phyloP scores from a whole-genome alignment of 495 filamentous ascomycete genomes.

The Lasiosphaeris hirsuta region DNA sequence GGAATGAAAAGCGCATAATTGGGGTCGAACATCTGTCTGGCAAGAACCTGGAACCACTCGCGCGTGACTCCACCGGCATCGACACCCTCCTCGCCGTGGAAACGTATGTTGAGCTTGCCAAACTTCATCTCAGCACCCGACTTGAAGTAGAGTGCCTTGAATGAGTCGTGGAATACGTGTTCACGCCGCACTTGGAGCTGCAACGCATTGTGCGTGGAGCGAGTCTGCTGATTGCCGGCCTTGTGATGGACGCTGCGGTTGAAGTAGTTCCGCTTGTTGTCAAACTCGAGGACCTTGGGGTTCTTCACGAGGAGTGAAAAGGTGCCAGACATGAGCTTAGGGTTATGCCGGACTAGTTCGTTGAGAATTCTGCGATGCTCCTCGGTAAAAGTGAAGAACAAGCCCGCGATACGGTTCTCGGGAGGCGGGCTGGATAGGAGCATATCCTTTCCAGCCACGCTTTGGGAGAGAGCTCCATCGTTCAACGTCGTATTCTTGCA shows the following conservation, averaged over 20 bases:
- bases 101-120: slow-evolving; percentile 94
- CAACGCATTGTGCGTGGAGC: slow-evolving; percentile 61
- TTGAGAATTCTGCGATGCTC: slow-evolving; percentile 98
- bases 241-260: slow-evolving; percentile 85
- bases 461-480: slow-evolving; percentile 52
- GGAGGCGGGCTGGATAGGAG: slow-evolving; percentile 72
- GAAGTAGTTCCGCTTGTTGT: slow-evolving; percentile 99
- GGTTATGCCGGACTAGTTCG: slow-evolving; percentile 93
- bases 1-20: slow-evolving; percentile 96
- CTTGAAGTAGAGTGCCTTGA: slow-evolving; percentile 95
- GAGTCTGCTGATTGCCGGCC: slow-evolving; percentile 55
- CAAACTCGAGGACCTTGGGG: slow-evolving; percentile 97
- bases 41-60: slow-evolving; percentile 99
- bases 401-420: slow-evolving; percentile 75
- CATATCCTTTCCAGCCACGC: slow-evolving; percentile 58
- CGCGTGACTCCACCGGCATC: slow-evolving; percentile 97
- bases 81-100: slow-evolving; percentile 96
- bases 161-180: slow-evolving; percentile 97
- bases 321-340: slow-evolving; percentile 96
- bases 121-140: slow-evolving; percentile 93
- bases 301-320: slow-evolving; percentile 96
- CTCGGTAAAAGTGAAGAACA: slow-evolving; percentile 99
- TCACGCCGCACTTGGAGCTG: slow-evolving; percentile 89
- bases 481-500: slow-evolving; percentile 93
- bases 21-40: slow-evolving; percentile 98